These are phyloP conservation scores for Magnaporthiopsis incrustans DNA, from an alignment of 2,329 filamentous ascomycete genomes.

Conservation along the genomic window DNA sequence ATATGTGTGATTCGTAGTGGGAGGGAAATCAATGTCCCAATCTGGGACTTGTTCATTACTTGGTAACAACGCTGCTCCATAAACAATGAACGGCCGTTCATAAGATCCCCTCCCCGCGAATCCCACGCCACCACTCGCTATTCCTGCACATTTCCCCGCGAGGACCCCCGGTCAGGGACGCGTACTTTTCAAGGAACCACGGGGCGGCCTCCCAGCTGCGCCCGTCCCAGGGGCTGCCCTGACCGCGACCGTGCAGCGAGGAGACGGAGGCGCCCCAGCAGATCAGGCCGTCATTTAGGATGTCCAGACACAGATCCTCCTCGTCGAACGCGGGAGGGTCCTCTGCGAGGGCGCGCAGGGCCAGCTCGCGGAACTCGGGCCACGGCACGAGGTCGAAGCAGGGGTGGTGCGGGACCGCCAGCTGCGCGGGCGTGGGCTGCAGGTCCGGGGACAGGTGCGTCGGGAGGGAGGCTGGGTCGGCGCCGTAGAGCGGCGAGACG, in stretches of 20 bases:
- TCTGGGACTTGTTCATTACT: too few relatives aligned
- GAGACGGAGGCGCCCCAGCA: slow-evolving; percentile 9
- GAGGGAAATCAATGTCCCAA: too few relatives aligned
- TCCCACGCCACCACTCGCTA: slow-evolving; percentile 19
- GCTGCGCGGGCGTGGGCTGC: slow-evolving; percentile 7
- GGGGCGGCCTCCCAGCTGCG: slow-evolving; percentile 20
- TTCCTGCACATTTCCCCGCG: slow-evolving; percentile 18
- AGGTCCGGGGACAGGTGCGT: slow-evolving; percentile 1
- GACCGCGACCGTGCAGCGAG: slow-evolving; percentile 2
- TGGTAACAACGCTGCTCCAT: too few relatives aligned
- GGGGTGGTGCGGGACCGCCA: slow-evolving; percentile 7
- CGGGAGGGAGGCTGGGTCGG: neutral
- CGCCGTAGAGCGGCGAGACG: slow-evolving; percentile 6
- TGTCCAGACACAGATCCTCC: slow-evolving; percentile 10
- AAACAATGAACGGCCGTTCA: neutral
- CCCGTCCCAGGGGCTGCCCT: slow-evolving; percentile 23
- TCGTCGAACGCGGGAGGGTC: slow-evolving; percentile 8
- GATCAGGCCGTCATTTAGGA: slow-evolving; percentile 8
- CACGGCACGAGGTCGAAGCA: slow-evolving; percentile 9
- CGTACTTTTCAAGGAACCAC: slow-evolving; percentile 22
- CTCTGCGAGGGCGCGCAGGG: slow-evolving; percentile 4
- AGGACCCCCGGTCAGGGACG: slow-evolving; percentile 16
- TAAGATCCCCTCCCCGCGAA: slow-evolving; percentile 8
- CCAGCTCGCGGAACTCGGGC: slow-evolving; percentile 8
- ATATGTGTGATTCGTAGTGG: neutral